Evolutionary conservation across 371 early-diverging fungal genomes (phyloP).

Genomic region (Blyttiomyces sp.): DNA sequence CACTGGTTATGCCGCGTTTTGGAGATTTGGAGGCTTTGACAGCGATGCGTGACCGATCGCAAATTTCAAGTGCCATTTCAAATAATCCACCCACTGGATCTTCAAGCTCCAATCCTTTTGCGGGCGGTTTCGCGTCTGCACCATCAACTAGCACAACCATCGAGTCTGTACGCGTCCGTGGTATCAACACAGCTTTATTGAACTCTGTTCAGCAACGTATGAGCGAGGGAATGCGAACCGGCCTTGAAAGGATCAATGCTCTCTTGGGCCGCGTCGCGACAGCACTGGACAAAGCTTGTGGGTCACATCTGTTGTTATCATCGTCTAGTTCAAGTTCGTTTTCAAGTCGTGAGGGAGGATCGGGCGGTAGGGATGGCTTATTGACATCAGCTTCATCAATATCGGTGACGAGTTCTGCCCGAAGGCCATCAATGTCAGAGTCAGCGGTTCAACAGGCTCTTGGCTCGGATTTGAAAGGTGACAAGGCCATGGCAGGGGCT

Average conservation of each 20-base stretch:
- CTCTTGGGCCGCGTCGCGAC: constrained; percentile 51
- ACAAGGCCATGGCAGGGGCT: background rate
- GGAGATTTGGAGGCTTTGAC: constrained; percentile 22
- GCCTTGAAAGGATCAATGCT: constrained; percentile 55
- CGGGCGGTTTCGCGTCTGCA: no score
- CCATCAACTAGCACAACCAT: constrained; percentile 1
- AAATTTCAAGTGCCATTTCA: no score
- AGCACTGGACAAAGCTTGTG: constrained; percentile 51
- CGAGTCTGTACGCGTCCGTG: no score
- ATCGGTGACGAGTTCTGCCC: no score
- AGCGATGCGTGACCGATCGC: constrained; percentile 8
- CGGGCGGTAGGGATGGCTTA: background rate
- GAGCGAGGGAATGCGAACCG: constrained; percentile 45
- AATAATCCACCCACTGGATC: no score
- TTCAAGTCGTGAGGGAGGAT: background rate
- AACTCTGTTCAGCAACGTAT: constrained; percentile 43
- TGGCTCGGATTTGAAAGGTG: background rate
- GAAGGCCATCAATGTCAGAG: background rate
- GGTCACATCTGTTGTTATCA: background rate
- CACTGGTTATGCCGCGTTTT: constrained; percentile 5
- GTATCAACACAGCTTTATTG: constrained; percentile 35
- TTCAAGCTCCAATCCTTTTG: no score
- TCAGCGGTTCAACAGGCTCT: background rate
- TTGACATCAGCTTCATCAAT: no score
- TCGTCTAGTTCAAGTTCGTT: background rate